Evolutionary conservation across 192 early-diverging fungal genomes (phyloP).

Genomic region (Diversispora eburnea): DNA sequence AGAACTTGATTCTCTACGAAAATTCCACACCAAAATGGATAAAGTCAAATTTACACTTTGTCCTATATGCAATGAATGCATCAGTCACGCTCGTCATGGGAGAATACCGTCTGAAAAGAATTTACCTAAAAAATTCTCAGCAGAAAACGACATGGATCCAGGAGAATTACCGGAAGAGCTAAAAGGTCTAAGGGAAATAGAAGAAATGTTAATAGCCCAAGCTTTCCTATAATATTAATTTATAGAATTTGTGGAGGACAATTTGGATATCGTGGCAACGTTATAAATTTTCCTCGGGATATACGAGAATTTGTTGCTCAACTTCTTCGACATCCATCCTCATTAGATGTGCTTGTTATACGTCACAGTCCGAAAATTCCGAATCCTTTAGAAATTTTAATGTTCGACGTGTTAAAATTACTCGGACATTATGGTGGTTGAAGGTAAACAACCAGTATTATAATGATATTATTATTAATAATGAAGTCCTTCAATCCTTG

Average conservation of each 20-base stretch:
- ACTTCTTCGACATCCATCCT: not conserved
- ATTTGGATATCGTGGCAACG: not conserved
- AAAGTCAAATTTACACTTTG: not conserved
- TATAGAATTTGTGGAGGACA: not conserved
- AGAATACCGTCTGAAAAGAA: not conserved
- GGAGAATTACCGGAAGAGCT: not conserved
- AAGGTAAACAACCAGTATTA: not conserved
- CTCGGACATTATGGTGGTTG: not conserved
- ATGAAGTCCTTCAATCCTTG: not conserved
- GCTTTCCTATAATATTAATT: not conserved
- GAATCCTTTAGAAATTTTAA: not conserved
- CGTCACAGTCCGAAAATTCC: not conserved
- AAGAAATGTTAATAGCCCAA: not conserved
- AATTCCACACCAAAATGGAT: conserved; percentile 2
- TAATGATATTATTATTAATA: not conserved
- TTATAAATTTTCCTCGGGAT: not conserved
- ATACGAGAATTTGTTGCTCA: not conserved
- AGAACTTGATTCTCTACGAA: not conserved
- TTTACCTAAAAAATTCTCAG: not conserved
- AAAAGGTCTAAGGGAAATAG: not conserved
- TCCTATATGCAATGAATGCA: not conserved
- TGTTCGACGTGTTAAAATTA: not conserved
- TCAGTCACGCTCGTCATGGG: not conserved
- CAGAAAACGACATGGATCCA: not conserved
- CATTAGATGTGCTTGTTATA: not conserved